Base-by-base conservation (phyloP, 2,329 filamentous ascomycete species). In the Colletotrichum liriopes region DNA sequence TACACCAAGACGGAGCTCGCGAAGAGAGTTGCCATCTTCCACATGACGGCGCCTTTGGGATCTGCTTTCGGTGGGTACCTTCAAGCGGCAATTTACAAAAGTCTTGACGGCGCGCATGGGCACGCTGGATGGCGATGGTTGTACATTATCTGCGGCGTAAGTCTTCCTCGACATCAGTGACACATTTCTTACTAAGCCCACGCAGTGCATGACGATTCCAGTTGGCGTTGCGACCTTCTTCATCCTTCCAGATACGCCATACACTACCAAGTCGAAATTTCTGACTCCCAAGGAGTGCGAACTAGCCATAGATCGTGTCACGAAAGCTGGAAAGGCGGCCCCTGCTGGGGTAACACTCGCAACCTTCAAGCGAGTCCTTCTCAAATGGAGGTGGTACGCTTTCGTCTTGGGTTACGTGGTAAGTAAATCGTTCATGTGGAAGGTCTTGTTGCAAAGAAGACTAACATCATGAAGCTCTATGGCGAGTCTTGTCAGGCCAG, bases 1-100 rank as follows among this genome's bases (percentile, higher is more conserved):
- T 86, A 86, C 69, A 78, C 78, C 73, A 71, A 71, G 32, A 67
- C 63, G 2, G 68, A 71, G 32, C 83, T 86, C 0, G 89, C 87
- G 65, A 90, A 90, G 74, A 83, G 89, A 11, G 81, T 83, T 0
- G 84, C 83, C 67, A 82, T 86, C 54, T 86, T 86, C 72, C 82
- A 85, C 65, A 83, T 87, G 1, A 86, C 84, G 23, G 86, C 87
- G 8, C 86, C 84, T 3, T 80, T 89, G 0, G 88, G 86, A 0
- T 80, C 82, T 20, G 88, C 90, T 84, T 86, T 90, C 62, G 87
- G 86, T 18, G 88, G 88, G 1, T 90, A 89, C 69, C 81, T 90
- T 0, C 87, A 89, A 78, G 84, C 88, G 0, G 87, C 86, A 0
- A 85, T 86, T 0, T 88, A 89, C 76, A 84, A 80, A 23, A 85